These are phyloP conservation scores for Anthracocystis setariae DNA, from an alignment of 1,284 basidiomycete species.

Conservation along the genomic window DNA sequence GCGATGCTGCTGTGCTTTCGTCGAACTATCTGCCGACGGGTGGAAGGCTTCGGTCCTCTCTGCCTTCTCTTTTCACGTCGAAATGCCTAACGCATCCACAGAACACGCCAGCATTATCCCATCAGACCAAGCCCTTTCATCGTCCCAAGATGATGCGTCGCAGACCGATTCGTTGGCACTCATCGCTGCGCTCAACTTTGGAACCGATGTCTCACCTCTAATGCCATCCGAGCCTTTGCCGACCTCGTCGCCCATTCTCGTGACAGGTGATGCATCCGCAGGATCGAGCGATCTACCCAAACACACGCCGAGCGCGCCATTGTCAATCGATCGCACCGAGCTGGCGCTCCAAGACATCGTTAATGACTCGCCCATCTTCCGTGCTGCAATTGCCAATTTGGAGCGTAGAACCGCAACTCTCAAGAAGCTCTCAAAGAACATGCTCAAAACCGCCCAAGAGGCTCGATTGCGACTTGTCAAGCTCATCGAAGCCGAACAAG, in stretches of 20 bases:
- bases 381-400: slow-evolving; percentile 55
- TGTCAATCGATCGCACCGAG: slow-evolving; percentile 51
- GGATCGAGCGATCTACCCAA: neutral
- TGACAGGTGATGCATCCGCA: neutral
- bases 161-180: slow-evolving; percentile 31
- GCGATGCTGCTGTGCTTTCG: slow-evolving; percentile 47
- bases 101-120: neutral
- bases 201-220: slow-evolving; percentile 3
- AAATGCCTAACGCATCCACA: slow-evolving; percentile 11
- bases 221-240: neutral
- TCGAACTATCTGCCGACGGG: slow-evolving; percentile 25
- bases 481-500: slow-evolving; percentile 38
- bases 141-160: slow-evolving; percentile 3
- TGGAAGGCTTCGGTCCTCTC: slow-evolving; percentile 25
- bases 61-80: slow-evolving; percentile 33
- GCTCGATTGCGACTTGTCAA: slow-evolving; percentile 18
- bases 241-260: neutral
- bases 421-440: slow-evolving; percentile 43
- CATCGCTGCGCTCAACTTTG: slow-evolving; percentile 33
- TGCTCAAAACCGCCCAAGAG: slow-evolving; percentile 40
- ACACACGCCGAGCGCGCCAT: neutral
- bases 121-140: neutral
- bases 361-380: slow-evolving; percentile 55
- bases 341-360: slow-evolving; percentile 41
- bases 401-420: slow-evolving; percentile 47